phyloP scores from a whole-genome alignment of 2,329 filamentous ascomycete species.

The Colletotrichum shisoi region DNA sequence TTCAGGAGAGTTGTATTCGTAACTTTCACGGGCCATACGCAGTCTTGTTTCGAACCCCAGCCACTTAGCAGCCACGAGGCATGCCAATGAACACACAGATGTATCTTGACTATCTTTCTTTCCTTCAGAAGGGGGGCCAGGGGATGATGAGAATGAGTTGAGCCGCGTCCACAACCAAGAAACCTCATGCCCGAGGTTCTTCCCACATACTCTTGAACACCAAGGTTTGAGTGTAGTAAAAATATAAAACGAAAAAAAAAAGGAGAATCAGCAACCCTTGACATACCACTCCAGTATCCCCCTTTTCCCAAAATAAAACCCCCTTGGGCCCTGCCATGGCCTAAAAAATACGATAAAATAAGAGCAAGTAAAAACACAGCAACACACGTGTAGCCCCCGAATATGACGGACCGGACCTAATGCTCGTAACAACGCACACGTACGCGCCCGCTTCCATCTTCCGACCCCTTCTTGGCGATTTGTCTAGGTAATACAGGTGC shows the following conservation, averaged over 20 bases:
- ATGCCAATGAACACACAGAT: not conserved
- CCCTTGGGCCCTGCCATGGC: not conserved
- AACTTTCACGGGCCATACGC: not conserved
- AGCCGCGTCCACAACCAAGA: slow-evolving; percentile 8
- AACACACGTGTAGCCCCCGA: not conserved
- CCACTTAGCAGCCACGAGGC: not conserved
- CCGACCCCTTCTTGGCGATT: not conserved
- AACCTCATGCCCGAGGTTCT: slow-evolving; percentile 7
- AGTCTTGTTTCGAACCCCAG: not conserved
- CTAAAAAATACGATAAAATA: slow-evolving; percentile 10
- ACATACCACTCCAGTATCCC: slow-evolving; percentile 21
- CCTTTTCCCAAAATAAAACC: slow-evolving; percentile 12
- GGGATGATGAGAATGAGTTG: slow-evolving; percentile 2
- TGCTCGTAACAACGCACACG: slow-evolving; percentile 11
- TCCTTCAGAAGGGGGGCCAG: not conserved
- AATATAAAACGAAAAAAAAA: not conserved
- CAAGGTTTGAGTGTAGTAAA: slow-evolving; percentile 1
- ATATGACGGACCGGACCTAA: not conserved
- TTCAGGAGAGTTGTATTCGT: not conserved
- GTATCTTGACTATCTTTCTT: not conserved
- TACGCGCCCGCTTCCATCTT: not conserved
- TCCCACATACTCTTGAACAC: slow-evolving; percentile 28
- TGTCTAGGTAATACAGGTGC: slow-evolving; percentile 24
- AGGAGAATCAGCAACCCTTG: not conserved
- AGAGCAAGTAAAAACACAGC: slow-evolving; percentile 10